Evolutionary conservation across 2,329 filamentous ascomycete genomes (phyloP), one percentile per base, ranked within the genome.

Genomic region (Verticillium zaregamsianum): DNA sequence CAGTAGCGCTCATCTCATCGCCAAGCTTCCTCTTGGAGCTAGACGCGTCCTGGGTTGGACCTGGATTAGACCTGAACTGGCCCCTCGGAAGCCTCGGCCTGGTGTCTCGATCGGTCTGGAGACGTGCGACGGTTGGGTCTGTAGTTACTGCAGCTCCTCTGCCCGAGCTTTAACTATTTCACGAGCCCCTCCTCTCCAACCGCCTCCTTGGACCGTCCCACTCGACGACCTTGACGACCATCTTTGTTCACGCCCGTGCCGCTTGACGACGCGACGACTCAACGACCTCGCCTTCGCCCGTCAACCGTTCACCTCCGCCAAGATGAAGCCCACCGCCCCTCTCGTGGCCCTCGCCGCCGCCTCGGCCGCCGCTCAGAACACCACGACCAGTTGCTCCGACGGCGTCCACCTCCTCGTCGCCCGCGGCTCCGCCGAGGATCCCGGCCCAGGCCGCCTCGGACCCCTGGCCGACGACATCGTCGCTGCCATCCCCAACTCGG

Each of bases 341-440:
- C 39, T 45, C 45, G 17, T 61, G 23, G 45, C 65, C 28, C 57
- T 70, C 32, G 39, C 69, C 55, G 68, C 70, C 20, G 62, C 71
- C 14, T 68, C 67, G 59, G 68, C 67, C 33, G 66, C 67, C 8
- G 56, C 66, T 58, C 67, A 66, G 31, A 64, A 69, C 54, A 67
- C 64, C 54, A 63, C 64, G 0, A 57, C 35, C 62, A 62, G 62
- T 58, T 79, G 77, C 69, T 69, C 71, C 49, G 65, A 70, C 45
- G 75, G 77, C 55, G 67, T 79, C 31, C 74, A 78, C 70, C 69
- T 80, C 59, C 67, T 80, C 61, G 74, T 75, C 59, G 73, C 76
- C 15, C 73, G 77, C 49, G 77, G 77, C 55, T 77, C 74, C 20
- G 62, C 45, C 25, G 77, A 79, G 66, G 55, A 67, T 5, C 57